A percentile compares a stretch with the other conserved stretches of the same genome.
phyloP scores from a whole-genome alignment of 768 basidiomycete species.

The Gymnopilus junonius region DNA sequence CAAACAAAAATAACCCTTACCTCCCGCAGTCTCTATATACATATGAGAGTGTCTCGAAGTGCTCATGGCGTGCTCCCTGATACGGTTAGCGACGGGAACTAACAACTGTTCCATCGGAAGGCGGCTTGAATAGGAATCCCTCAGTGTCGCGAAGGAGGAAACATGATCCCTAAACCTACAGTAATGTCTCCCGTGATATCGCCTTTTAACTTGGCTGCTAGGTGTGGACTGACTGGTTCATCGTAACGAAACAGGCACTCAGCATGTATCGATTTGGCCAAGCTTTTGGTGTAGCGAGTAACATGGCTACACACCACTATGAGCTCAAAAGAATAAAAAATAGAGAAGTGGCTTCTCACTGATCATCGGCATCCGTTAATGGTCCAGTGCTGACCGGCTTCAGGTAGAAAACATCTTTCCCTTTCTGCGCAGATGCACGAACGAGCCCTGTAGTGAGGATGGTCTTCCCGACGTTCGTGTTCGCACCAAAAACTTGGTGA shows the following conservation, averaged over 20 bases:
- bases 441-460: constrained; percentile 85
- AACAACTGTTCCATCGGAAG: constrained; percentile 71
- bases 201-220: constrained; percentile 67
- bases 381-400: constrained; percentile 95
- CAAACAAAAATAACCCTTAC: constrained; percentile 47
- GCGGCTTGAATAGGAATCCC: constrained; percentile 38
- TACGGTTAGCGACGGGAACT: constrained; percentile 65
- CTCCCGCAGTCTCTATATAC: constrained; percentile 96
- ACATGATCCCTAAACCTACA: constrained; percentile 24
- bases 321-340: background rate
- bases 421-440: constrained; percentile 68
- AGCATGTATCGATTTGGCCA: constrained; percentile 48
- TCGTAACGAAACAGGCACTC: constrained; percentile 83
- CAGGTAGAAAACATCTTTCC: constrained; percentile 64
- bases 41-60: constrained; percentile 50
- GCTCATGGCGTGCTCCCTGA: constrained; percentile 53
- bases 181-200: constrained; percentile 27
- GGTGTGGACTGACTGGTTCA: constrained; percentile 92
- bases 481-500: constrained; percentile 94
- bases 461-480: constrained; percentile 96
- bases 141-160: background rate
- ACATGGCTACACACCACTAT: constrained; percentile 59
- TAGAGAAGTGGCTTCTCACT: constrained; percentile 44
- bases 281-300: constrained; percentile 47
- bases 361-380: constrained; percentile 80